These are phyloP conservation scores for Scalesia atractyloides DNA, from an alignment of 129 eudicot genomes.

Conservation along the genomic window DNA sequence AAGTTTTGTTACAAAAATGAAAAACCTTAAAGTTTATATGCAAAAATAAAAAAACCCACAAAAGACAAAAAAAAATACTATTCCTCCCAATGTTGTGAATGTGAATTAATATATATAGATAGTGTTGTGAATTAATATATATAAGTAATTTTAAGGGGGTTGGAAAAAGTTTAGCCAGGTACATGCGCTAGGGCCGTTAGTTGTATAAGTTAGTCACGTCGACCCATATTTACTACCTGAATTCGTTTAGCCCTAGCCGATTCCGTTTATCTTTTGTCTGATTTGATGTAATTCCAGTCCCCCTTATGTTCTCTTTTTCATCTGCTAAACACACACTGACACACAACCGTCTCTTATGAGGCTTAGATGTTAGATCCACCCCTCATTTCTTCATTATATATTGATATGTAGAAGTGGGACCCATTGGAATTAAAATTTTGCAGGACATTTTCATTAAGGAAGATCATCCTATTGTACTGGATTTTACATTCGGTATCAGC, in stretches of 20 bases:
- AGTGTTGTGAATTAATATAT: no score
- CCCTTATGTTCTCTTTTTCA: neutral
- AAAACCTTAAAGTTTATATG: no score
- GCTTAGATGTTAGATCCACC: neutral
- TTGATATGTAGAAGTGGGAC: constrained; percentile 19
- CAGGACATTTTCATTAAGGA: constrained; percentile 74
- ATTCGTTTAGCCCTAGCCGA: neutral
- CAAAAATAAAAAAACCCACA: no score
- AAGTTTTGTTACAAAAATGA: no score
- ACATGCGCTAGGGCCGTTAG: neutral
- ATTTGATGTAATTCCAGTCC: neutral
- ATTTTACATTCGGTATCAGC: constrained; percentile 65
- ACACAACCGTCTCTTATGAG: neutral
- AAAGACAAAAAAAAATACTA: no score
- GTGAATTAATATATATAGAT: no score
- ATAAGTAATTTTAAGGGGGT: neutral
- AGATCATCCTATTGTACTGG: constrained; percentile 90
- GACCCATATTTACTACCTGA: neutral
- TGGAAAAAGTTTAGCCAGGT: neutral
- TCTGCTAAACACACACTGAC: constrained; percentile 1
- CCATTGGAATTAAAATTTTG: constrained; percentile 29
- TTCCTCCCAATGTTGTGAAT: no score
- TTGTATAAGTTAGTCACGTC: neutral
- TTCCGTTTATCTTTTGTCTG: neutral
- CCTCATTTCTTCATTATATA: constrained; percentile 12